A percentile compares a stretch with the other conserved stretches of the same genome.
phyloP scores from a whole-genome alignment of 495 filamentous ascomycete species.

The Neurospora sp. region DNA sequence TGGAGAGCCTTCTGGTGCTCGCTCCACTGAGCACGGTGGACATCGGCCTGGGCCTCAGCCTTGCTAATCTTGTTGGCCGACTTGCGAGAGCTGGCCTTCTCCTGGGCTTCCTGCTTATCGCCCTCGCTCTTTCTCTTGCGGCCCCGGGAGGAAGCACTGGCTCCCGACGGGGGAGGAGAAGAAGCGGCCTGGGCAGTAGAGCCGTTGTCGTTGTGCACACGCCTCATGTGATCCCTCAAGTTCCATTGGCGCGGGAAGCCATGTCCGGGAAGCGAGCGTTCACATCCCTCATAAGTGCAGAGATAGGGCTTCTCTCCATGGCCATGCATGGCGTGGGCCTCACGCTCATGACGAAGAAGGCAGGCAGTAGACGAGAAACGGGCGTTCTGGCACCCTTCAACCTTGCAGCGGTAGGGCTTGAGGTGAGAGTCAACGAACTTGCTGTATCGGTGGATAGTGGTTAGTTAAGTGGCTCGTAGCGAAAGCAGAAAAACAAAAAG shows the following conservation, averaged over 20 bases:
- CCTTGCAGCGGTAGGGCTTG: constrained; percentile 89
- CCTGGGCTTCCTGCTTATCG: constrained; percentile 23
- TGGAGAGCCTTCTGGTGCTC: constrained; percentile 38
- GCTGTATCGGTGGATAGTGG: constrained; percentile 38
- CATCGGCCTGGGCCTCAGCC: constrained; percentile 18
- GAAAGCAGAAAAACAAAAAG: constrained; percentile 5
- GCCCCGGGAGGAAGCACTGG: constrained; percentile 27
- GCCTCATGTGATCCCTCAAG: constrained; percentile 86
- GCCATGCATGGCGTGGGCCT: constrained; percentile 89
- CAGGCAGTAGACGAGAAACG: constrained; percentile 90
- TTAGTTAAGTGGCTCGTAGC: constrained; percentile 14
- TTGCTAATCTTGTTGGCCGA: constrained; percentile 22
- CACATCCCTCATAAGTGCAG: constrained; percentile 75
- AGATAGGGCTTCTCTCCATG: constrained; percentile 85
- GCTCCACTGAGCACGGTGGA: constrained; percentile 36
- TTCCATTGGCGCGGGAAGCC: constrained; percentile 94
- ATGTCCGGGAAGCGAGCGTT: constrained; percentile 65
- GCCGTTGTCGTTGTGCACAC: constrained; percentile 73
- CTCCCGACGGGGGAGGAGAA: constrained; percentile 23
- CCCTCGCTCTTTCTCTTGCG: constrained; percentile 41
- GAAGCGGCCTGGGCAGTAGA: constrained; percentile 26
- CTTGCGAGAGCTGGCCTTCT: constrained; percentile 34
- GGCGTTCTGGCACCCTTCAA: constrained; percentile 61
- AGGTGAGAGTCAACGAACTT: constrained; percentile 92
- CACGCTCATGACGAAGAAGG: constrained; percentile 87